Percentiles rank a stretch among this genome's conserved stretches.
These are phyloP conservation scores for Irpex rosettiformis DNA, from an alignment of 1,284 basidiomycete genomes.

Conservation along the genomic window DNA sequence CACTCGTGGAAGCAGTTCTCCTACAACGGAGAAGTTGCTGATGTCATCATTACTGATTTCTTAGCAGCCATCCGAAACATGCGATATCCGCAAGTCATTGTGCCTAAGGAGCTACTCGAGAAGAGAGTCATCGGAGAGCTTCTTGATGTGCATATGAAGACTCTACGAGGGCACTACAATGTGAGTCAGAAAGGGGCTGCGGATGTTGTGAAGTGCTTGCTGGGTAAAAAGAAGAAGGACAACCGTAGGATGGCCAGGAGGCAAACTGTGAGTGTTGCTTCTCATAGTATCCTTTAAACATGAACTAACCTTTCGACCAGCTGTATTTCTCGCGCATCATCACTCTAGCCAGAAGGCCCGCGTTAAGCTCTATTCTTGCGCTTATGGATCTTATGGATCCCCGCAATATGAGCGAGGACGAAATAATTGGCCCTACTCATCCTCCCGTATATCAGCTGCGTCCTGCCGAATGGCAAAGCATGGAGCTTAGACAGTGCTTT, in stretches of 20 bases:
- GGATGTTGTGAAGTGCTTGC: background rate
- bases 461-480: background rate
- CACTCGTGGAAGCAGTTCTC: background rate
- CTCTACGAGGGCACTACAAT: background rate
- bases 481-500: background rate
- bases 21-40: conserved; percentile 4
- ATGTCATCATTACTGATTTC: background rate
- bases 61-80: background rate
- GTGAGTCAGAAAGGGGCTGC: background rate
- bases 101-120: background rate
- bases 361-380: background rate
- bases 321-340: background rate
- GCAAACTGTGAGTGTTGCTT: background rate
- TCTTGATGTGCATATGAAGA: background rate
- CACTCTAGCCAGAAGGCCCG: background rate
- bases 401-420: background rate
- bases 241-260: background rate
- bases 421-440: background rate
- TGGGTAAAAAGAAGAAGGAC: background rate
- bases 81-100: background rate
- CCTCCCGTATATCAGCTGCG: background rate
- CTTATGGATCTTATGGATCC: background rate
- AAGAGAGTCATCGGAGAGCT: background rate
- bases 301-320: background rate
- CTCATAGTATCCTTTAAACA: background rate